A percentile compares a stretch with the other conserved stretches of the same genome.
These are phyloP conservation scores for Beauveria asiatica DNA, from an alignment of 2,329 filamentous ascomycete species.

Conservation along the genomic window DNA sequence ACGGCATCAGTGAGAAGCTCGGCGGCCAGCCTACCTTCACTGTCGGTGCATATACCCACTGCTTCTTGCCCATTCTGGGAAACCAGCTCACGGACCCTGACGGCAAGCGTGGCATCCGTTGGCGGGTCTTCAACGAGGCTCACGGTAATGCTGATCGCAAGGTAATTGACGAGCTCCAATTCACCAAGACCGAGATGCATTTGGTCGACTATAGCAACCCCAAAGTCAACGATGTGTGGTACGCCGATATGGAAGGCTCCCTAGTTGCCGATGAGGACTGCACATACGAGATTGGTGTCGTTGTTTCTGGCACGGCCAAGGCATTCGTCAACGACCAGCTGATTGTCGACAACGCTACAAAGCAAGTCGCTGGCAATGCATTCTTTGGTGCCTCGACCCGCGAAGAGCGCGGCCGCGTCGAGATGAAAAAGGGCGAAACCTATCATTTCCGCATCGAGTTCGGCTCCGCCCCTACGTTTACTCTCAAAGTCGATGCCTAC, in stretches of 20 bases:
- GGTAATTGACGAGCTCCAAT: constrained; percentile 40
- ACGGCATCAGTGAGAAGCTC: constrained; percentile 55
- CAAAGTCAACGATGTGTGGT: constrained; percentile 47
- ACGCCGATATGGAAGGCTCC: constrained; percentile 52
- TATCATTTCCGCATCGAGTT: constrained; percentile 55
- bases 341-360: constrained; percentile 57
- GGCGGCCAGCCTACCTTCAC: constrained; percentile 38
- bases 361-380: constrained; percentile 51
- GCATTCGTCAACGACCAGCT: constrained; percentile 54
- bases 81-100: constrained; percentile 40
- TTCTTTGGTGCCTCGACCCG: constrained; percentile 58
- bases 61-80: constrained; percentile 52
- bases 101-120: constrained; percentile 50
- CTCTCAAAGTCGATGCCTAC: constrained; percentile 40
- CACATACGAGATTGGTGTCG: constrained; percentile 56
- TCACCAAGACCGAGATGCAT: constrained; percentile 41
- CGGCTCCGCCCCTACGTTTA: constrained; percentile 49
- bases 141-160: constrained; percentile 38
- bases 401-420: constrained; percentile 51
- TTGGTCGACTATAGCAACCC: constrained; percentile 44
- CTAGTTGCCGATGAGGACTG: constrained; percentile 52
- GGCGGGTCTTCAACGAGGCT: constrained; percentile 54
- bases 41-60: constrained; percentile 57
- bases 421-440: constrained; percentile 48
- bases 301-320: constrained; percentile 57